Base-by-base conservation (phyloP, 306 rosid genomes). In the Mucuna pruriens region DNA sequence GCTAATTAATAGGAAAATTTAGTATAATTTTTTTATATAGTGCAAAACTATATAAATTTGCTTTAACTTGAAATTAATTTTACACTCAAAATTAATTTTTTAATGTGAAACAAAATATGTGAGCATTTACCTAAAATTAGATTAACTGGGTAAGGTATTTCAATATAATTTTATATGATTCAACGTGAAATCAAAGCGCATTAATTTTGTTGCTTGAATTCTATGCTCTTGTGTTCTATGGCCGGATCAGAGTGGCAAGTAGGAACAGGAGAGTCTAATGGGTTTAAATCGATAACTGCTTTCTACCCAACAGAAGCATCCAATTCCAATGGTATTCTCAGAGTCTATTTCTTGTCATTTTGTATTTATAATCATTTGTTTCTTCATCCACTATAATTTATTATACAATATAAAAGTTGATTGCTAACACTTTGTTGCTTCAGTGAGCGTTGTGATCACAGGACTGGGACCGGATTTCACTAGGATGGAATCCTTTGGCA, bases 381-480 rank as follows among this genome's bases (percentile, higher is more conserved):
- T 82, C 39, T 34, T 69, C 66, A 69, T 34, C 45, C 16, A 10
- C 39, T 49, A n/a, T 16, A 68, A 46, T 46, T 12, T 29, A 39
- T 8, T n/a, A 20, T 40, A 2, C 5, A 0, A 7, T 46, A n/a
- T 68, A 39, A 55, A 57, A 67, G n/a, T 57, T 51, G 26, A n/a
- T 54, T 31, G 58, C 60, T 57, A 19, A 58, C 4, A 52, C 6
- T 76, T 61, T 60, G 75, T n/a, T 84, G 79, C 65, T 74, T 45
- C 81, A 92, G 97, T 92, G 54, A 95, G 92, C 65, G 90, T 95
- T 60, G 92, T 85, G 44, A 92, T 95, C 71, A 90, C 99, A 25
- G 97, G 97, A 62, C 75, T 95, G 23, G 97, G 99, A 78, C 90
- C 99, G 5, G 99, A 95, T 86, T 95, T 86, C 78, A 95, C 99